phyloP scores from a whole-genome alignment of 176 grass and related monocot genomes.

The Eremochloa ophiuroides region DNA sequence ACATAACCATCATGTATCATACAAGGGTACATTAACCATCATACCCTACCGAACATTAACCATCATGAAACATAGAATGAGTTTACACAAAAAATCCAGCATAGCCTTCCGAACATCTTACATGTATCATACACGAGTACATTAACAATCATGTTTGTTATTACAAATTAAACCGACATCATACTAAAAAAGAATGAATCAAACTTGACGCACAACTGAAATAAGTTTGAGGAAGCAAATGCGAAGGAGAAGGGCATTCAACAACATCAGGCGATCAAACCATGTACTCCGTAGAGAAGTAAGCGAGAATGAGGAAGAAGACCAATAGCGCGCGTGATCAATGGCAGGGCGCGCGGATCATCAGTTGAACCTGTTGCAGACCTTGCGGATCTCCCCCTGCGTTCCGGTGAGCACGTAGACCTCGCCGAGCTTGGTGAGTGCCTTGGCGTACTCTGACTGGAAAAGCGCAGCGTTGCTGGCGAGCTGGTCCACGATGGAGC shows the following conservation, averaged over 20 bases:
- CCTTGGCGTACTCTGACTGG: no score
- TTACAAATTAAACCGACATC: background rate
- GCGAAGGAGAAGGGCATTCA: background rate
- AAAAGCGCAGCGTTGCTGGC: constrained; percentile 21
- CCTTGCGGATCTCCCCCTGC: constrained; percentile 41
- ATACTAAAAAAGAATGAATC: background rate
- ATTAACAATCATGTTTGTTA: background rate
- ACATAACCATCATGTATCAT: no score
- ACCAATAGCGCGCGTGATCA: no score
- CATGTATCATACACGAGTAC: background rate
- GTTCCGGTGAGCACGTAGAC: constrained; percentile 38
- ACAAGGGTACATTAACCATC: no score
- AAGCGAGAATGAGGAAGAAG: background rate
- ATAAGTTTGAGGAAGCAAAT: background rate
- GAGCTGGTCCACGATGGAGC: constrained; percentile 33
- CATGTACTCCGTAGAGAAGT: background rate
- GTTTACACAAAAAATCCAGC: no score
- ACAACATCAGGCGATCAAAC: background rate
- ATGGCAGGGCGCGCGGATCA: no score
- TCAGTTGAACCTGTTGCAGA: constrained; percentile 47
- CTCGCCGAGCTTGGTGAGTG: constrained; percentile 42
- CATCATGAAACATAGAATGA: no score
- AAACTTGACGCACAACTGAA: background rate
- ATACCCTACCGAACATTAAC: no score
- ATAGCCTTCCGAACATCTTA: no score